Conservation (phyloP, 1,284 basidiomycete species). For the Violaceomyces palustris region DNA sequence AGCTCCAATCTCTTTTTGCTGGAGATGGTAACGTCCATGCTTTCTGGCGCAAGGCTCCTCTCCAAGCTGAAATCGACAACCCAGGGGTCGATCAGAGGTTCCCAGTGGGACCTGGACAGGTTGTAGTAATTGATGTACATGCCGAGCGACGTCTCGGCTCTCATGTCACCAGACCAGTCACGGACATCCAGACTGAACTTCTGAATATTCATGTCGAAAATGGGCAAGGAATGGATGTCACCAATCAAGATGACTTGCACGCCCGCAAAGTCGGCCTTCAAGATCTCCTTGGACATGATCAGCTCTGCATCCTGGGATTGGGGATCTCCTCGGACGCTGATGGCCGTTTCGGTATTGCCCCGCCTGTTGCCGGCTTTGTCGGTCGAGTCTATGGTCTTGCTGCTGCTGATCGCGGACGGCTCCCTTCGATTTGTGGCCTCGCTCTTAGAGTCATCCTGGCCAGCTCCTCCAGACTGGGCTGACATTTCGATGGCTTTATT, state of each 20-base stretch:
- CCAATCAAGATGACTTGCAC: constrained; percentile 91
- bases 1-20: constrained; percentile 82
- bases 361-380: constrained; percentile 3
- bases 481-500: constrained; percentile 78
- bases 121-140: constrained; percentile 95
- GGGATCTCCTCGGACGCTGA: background rate
- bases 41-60: constrained; percentile 54
- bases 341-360: constrained; percentile 2
- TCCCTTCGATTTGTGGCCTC: constrained; percentile 21
- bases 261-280: constrained; percentile 57
- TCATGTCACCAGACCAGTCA: constrained; percentile 90
- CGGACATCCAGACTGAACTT: constrained; percentile 77
- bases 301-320: constrained; percentile 37
- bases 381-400: constrained; percentile 21
- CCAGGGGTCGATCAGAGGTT: constrained; percentile 99
- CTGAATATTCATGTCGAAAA: constrained; percentile 81
- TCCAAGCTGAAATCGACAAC: constrained; percentile 64
- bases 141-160: constrained; percentile 54
- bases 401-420: no score
- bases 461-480: constrained; percentile 20
- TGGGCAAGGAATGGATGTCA: constrained; percentile 88
- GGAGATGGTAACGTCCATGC: constrained; percentile 64
- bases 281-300: constrained; percentile 45
- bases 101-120: constrained; percentile 95
- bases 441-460: constrained; percentile 18